Conservation (phyloP, 176 grass and related monocot species). For the Pharus latifolius region DNA sequence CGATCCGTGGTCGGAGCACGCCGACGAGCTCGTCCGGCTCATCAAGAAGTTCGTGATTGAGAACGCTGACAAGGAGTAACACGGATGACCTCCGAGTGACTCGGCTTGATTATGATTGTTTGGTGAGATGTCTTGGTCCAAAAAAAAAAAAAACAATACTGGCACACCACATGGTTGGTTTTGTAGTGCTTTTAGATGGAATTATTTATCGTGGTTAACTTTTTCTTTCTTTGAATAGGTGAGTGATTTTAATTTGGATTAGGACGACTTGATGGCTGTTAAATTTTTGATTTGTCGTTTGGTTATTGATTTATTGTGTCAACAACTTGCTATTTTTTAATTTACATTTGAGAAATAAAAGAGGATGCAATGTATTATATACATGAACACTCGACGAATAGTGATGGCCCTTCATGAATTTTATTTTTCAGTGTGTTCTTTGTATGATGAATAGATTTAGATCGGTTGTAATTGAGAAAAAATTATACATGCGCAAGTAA, state of each 20-base stretch:
- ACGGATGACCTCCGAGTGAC: conserved; percentile 21
- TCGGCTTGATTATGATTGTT: background rate
- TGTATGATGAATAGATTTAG: too few relatives aligned
- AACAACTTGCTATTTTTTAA: too few relatives aligned
- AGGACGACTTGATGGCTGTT: background rate
- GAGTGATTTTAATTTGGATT: too few relatives aligned
- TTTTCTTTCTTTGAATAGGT: too few relatives aligned
- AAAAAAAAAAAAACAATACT: background rate
- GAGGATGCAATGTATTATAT: too few relatives aligned
- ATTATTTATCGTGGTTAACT: background rate
- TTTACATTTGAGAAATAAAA: too few relatives aligned
- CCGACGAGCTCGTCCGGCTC: conserved; percentile 17
- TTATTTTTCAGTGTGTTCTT: too few relatives aligned
- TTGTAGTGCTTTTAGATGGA: background rate
- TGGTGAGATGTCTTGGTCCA: background rate
- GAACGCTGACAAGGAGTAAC: too few relatives aligned
- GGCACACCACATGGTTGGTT: background rate
- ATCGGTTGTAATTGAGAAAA: too few relatives aligned
- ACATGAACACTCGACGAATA: too few relatives aligned
- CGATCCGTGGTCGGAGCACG: conserved; percentile 25
- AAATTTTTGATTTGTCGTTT: background rate
- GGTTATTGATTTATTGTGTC: background rate
- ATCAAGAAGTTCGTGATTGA: conserved; percentile 18
- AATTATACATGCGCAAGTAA: too few relatives aligned
- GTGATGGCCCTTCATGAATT: too few relatives aligned